These are phyloP conservation scores for Neurospora sp. DNA, from an alignment of 495 filamentous ascomycete species.

Conservation along the genomic window DNA sequence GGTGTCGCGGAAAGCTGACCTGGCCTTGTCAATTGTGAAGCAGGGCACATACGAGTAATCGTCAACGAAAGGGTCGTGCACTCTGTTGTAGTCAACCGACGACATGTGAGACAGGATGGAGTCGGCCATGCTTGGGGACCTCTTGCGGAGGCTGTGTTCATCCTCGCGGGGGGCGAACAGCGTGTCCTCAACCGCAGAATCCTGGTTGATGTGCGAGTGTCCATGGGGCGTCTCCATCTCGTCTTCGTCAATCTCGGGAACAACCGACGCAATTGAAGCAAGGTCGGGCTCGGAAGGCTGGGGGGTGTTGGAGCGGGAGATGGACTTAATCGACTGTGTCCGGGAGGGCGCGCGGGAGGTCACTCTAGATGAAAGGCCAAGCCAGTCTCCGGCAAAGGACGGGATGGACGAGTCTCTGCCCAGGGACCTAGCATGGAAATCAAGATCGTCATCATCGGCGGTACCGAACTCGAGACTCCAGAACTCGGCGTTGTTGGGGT, in stretches of 20 bases:
- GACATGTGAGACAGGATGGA: slow-evolving; percentile 54
- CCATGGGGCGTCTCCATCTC: slow-evolving; percentile 36
- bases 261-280: slow-evolving; percentile 10
- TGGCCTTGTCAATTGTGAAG: slow-evolving; percentile 76
- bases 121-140: slow-evolving; percentile 51
- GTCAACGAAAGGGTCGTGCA: slow-evolving; percentile 56
- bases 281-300: slow-evolving; percentile 34
- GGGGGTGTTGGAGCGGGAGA: slow-evolving; percentile 34
- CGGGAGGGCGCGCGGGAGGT: slow-evolving; percentile 37
- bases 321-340: slow-evolving; percentile 32
- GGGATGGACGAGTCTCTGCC: slow-evolving; percentile 18
- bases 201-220: slow-evolving; percentile 34
- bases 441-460: slow-evolving; percentile 49
- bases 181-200: slow-evolving; percentile 58
- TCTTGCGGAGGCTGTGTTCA: slow-evolving; percentile 41
- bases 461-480: slow-evolving; percentile 81
- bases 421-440: slow-evolving; percentile 25
- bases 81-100: slow-evolving; percentile 40
- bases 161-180: slow-evolving; percentile 64
- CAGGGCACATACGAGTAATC: slow-evolving; percentile 86
- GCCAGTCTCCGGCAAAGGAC: slow-evolving; percentile 12
- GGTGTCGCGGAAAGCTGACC: slow-evolving; percentile 83
- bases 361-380: slow-evolving; percentile 27
- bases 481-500: slow-evolving; percentile 39
- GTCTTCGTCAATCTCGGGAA: slow-evolving; percentile 19